Evolutionary conservation across 2,329 filamentous ascomycete genomes (phyloP).

Genomic region (Phyllosticta citriasiana): DNA sequence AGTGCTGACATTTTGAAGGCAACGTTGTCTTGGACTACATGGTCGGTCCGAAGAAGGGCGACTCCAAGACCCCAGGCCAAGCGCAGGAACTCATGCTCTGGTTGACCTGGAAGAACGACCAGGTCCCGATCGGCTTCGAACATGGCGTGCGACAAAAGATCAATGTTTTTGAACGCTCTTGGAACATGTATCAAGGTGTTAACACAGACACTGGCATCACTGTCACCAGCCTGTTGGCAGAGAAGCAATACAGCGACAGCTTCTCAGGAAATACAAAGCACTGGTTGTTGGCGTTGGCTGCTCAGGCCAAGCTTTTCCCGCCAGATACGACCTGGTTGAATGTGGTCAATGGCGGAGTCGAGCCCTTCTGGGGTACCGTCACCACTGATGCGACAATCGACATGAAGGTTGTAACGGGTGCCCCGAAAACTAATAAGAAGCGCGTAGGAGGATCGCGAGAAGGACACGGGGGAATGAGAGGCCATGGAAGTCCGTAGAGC

Average conservation of each 20-base stretch:
- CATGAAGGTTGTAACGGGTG: constrained; percentile 10
- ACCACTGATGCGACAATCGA: constrained; percentile 14
- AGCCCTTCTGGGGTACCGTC: constrained; percentile 16
- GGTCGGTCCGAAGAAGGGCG: constrained; percentile 33
- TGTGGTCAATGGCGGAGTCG: constrained; percentile 32
- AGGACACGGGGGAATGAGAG: too few species aligned
- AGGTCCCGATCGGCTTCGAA: constrained; percentile 35
- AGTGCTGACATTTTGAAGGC: constrained; percentile 11
- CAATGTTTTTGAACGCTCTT: constrained; percentile 15
- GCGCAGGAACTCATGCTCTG: constrained; percentile 38
- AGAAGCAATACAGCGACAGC: constrained; percentile 28
- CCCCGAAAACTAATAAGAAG: too few species aligned
- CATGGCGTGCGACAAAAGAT: constrained; percentile 24
- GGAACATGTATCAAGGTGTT: constrained; percentile 34
- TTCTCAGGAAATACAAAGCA: constrained; percentile 34
- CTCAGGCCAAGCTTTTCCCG: constrained; percentile 26
- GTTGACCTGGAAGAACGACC: constrained; percentile 33
- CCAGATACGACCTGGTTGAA: constrained; percentile 30
- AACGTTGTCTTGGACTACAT: constrained; percentile 38
- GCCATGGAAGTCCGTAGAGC: too few species aligned
- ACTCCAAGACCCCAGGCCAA: constrained; percentile 27
- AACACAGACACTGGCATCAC: constrained; percentile 36
- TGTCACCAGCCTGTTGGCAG: constrained; percentile 29
- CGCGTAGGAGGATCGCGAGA: too few species aligned
- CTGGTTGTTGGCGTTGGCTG: constrained; percentile 30